phyloP scores from a whole-genome alignment of 208 protist genomes.

The Leishmania tarentolae region DNA sequence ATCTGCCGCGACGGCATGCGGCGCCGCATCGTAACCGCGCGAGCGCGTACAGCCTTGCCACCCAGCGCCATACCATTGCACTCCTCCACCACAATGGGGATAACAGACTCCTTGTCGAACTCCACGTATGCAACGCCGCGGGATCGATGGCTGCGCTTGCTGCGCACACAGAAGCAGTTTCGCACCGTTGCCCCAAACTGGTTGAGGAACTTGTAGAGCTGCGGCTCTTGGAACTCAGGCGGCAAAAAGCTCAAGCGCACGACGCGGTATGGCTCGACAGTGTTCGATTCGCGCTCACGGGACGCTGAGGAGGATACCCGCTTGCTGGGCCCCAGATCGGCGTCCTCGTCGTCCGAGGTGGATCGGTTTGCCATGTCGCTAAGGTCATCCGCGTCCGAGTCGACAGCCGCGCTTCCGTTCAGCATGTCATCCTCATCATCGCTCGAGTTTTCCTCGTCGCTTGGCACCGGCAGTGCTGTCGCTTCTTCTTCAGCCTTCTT shows the following conservation, averaged over 20 bases:
- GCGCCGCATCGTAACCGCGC: conserved; percentile 62
- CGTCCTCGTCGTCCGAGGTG: conserved; percentile 36
- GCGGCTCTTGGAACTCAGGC: conserved; percentile 83
- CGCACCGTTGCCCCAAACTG: conserved; percentile 85
- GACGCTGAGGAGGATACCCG: conserved; percentile 7
- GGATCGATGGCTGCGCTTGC: conserved; percentile 81
- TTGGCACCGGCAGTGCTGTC: not conserved
- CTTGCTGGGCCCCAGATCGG: not conserved
- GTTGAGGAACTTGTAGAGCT: conserved; percentile 87
- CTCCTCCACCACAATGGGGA: conserved; percentile 79
- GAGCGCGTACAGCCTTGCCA: conserved; percentile 67
- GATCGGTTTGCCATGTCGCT: conserved; percentile 28
- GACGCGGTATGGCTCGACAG: conserved; percentile 49
- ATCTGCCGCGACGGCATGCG: conserved; percentile 76
- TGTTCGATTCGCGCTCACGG: conserved; percentile 22
- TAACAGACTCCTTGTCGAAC: conserved; percentile 73
- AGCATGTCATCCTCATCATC: conserved; percentile 32
- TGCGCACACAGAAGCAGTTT: conserved; percentile 91
- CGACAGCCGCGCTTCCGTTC: conserved; percentile 28
- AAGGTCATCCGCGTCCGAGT: conserved; percentile 29
- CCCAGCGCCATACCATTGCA: conserved; percentile 88
- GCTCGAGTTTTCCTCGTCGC: conserved; percentile 26
- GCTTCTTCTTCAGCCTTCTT: conserved; percentile 18
- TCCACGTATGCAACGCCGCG: conserved; percentile 89
- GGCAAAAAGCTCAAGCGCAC: conserved; percentile 86